These are phyloP conservation scores for Peribolospora kevripleyi DNA, from an alignment of 768 basidiomycete species.

Conservation along the genomic window DNA sequence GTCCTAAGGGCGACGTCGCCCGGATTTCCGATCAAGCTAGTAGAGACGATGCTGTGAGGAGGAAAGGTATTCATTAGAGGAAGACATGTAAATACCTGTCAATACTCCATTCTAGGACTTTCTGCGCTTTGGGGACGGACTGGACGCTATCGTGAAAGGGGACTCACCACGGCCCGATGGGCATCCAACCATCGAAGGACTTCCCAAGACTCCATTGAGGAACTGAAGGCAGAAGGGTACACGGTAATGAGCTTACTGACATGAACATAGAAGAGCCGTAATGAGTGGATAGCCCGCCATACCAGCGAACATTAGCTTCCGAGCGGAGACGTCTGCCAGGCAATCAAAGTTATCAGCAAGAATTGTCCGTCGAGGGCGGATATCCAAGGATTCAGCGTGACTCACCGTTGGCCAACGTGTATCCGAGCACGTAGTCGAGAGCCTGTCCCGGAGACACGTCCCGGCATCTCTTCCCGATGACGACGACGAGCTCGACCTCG, in stretches of 20 bases:
- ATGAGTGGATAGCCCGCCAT: too few relatives aligned
- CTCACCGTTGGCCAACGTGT: slow-evolving; percentile 58
- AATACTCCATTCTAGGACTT: too few relatives aligned
- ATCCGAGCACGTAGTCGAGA: slow-evolving; percentile 62
- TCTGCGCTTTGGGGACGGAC: too few relatives aligned
- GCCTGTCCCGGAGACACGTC: slow-evolving; percentile 58
- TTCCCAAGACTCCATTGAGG: slow-evolving; percentile 79
- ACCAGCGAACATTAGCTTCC: too few relatives aligned
- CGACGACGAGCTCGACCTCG: slow-evolving; percentile 55
- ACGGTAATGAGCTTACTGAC: slow-evolving; percentile 7
- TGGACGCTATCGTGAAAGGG: too few relatives aligned
- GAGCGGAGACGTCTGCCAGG: too few relatives aligned
- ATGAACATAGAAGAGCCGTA: too few relatives aligned
- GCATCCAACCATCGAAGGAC: slow-evolving; percentile 45
- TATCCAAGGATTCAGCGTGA: slow-evolving; percentile 28
- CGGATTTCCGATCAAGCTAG: slow-evolving; percentile 37
- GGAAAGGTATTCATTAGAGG: too few relatives aligned
- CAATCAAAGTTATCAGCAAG: too few relatives aligned
- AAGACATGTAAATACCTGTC: too few relatives aligned
- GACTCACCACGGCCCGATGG: slow-evolving; percentile 35
- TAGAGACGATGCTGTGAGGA: slow-evolving; percentile 36
- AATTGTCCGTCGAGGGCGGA: too few relatives aligned
- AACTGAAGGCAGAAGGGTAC: slow-evolving; percentile 51
- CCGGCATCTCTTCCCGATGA: slow-evolving; percentile 59
- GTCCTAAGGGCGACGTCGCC: slow-evolving; percentile 39